These are phyloP conservation scores for Acidiella bohemica DNA, from an alignment of 495 filamentous ascomycete species.

Conservation along the genomic window DNA sequence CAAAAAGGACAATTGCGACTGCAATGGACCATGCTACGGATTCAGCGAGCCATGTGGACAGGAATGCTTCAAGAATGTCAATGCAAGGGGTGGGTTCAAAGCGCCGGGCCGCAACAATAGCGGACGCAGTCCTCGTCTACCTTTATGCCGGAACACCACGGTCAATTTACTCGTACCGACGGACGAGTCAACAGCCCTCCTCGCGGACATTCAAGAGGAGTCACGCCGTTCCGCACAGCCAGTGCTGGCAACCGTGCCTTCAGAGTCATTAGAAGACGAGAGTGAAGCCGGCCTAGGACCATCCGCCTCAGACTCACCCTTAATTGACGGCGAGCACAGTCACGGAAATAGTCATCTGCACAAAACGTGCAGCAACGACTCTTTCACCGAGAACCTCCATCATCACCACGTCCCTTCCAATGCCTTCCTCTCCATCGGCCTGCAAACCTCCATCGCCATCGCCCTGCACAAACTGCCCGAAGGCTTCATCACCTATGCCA, in stretches of 20 bases:
- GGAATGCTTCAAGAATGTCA: slow-evolving; percentile 52
- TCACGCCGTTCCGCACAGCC: not conserved
- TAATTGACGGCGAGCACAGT: slow-evolving; percentile 1
- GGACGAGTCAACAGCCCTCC: slow-evolving; percentile 24
- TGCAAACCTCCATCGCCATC: slow-evolving; percentile 89
- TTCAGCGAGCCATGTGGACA: slow-evolving; percentile 74
- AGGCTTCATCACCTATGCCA: slow-evolving; percentile 96
- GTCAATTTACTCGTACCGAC: not conserved
- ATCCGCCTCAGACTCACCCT: slow-evolving; percentile 2
- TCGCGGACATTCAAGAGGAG: slow-evolving; percentile 22
- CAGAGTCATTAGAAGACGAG: too few species aligned
- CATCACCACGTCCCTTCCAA: slow-evolving; percentile 97
- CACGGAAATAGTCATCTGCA: slow-evolving; percentile 2
- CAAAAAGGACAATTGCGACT: slow-evolving; percentile 56
- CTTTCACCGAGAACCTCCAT: slow-evolving; percentile 36
- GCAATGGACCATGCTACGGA: slow-evolving; percentile 65
- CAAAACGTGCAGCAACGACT: not conserved
- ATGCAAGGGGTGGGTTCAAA: slow-evolving; percentile 11
- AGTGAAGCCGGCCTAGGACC: slow-evolving; percentile 5
- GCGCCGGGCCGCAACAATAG: slow-evolving; percentile 3
- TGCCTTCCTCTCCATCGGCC: slow-evolving; percentile 79
- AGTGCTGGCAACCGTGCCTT: too few species aligned
- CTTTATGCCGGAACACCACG: slow-evolving; percentile 10
- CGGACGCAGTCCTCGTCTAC: slow-evolving; percentile 4
- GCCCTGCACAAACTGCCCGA: slow-evolving; percentile 94